These are phyloP conservation scores for Agastache rugosa DNA, from an alignment of 257 asterid species.

Conservation along the genomic window DNA sequence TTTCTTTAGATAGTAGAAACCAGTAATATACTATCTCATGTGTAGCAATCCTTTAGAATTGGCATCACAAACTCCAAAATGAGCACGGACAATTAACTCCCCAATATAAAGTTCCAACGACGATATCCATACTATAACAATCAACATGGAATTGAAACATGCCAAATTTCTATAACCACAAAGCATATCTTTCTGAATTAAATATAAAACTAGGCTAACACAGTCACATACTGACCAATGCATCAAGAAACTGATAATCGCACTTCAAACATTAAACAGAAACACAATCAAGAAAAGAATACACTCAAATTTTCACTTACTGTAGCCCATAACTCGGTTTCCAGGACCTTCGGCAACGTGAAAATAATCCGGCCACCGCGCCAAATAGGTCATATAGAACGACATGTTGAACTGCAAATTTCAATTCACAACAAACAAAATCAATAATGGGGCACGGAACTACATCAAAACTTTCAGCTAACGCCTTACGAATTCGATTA, in stretches of 20 bases:
- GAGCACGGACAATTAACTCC: not conserved
- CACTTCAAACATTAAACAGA: not conserved
- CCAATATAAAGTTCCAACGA: not conserved
- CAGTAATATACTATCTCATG: not conserved
- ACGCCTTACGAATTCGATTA: not conserved
- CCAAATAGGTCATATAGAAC: slow-evolving; percentile 93
- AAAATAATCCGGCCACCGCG: slow-evolving; percentile 97
- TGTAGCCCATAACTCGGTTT: slow-evolving; percentile 68
- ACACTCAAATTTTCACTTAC: slow-evolving; percentile 41
- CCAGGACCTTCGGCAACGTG: slow-evolving; percentile 96
- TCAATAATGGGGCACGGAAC: not conserved
- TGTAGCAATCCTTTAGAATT: not conserved
- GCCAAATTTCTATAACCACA: slow-evolving; percentile 15
- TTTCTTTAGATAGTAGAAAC: not conserved
- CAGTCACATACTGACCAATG: not conserved
- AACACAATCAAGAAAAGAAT: not conserved
- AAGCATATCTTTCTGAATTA: no score
- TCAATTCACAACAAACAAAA: not conserved
- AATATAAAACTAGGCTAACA: not conserved
- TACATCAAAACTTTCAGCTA: slow-evolving; percentile 1
- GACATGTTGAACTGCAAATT: slow-evolving; percentile 66
- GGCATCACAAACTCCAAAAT: not conserved
- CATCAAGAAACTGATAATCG: not conserved
- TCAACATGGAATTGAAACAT: not conserved
- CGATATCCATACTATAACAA: not conserved